phyloP scores from a whole-genome alignment of 1,139 yeast genomes.

The Pichia sp. region DNA sequence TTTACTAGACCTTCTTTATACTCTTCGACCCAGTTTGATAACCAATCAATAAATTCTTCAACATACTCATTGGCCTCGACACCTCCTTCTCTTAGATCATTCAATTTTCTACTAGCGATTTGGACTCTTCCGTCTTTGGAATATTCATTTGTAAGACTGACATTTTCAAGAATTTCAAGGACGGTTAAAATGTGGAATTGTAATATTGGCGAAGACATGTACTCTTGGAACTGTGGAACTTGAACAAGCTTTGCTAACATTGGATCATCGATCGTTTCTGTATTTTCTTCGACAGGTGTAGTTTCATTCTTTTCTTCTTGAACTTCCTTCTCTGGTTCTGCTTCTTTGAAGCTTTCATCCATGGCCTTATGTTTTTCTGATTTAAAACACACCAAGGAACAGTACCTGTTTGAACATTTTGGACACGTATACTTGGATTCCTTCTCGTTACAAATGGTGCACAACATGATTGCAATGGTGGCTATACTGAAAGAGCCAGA shows the following conservation, averaged over 20 bases:
- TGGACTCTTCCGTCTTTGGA: conserved; percentile 50
- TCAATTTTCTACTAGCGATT: conserved; percentile 58
- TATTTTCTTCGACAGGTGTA: not conserved
- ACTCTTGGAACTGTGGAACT: conserved; percentile 41
- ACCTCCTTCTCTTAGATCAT: conserved; percentile 62
- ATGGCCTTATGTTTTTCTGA: conserved; percentile 40
- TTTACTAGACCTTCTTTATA: not conserved
- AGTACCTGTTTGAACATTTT: conserved; percentile 46
- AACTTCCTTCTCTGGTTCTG: not conserved
- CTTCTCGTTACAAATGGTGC: conserved; percentile 45
- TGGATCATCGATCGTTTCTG: conserved; percentile 19
- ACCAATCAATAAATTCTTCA: conserved; percentile 52
- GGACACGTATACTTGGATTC: conserved; percentile 64
- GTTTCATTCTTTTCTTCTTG: not conserved
- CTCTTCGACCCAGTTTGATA: conserved; percentile 14
- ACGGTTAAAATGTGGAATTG: conserved; percentile 53
- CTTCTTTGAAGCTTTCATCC: not conserved
- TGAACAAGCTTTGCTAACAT: conserved; percentile 28
- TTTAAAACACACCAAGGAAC: conserved; percentile 61
- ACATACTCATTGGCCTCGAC: conserved; percentile 60
- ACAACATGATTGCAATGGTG: conserved; percentile 27
- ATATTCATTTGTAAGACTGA: conserved; percentile 43
- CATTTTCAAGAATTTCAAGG: conserved; percentile 45
- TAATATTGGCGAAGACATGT: conserved; percentile 48
- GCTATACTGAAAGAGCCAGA: too few relatives aligned